phyloP scores from a whole-genome alignment of 495 filamentous ascomycete species.

The Evernia prunastri region DNA sequence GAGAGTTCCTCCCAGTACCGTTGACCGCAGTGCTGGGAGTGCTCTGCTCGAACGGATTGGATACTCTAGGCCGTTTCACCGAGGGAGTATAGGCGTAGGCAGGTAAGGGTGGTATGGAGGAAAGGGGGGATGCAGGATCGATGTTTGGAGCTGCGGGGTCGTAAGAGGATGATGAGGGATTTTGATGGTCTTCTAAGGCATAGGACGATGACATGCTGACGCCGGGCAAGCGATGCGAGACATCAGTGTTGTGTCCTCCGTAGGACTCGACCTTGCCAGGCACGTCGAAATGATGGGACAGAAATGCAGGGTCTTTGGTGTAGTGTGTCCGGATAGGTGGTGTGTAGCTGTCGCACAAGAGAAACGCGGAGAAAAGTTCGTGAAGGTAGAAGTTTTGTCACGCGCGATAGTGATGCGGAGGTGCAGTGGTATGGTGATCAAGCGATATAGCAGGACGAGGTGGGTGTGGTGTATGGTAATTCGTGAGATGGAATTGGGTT shows the following conservation, averaged over 20 bases:
- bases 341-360: conserved; percentile 4
- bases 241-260: conserved; percentile 18
- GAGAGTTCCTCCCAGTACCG: conserved; percentile 31
- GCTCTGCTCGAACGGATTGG: conserved; percentile 26
- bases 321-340: not conserved
- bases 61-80: conserved; percentile 27
- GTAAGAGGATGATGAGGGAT: conserved; percentile 13
- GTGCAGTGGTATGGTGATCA: not conserved
- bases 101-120: conserved; percentile 22
- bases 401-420: not conserved
- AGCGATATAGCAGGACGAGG: not conserved
- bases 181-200: conserved; percentile 21
- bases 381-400: not conserved
- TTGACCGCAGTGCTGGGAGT: conserved; percentile 19
- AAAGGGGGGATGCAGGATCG: conserved; percentile 1
- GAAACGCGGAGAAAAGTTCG: not conserved
- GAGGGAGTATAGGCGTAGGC: conserved; percentile 24
- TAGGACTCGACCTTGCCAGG: not conserved
- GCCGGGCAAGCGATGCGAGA: conserved; percentile 9
- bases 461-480: not conserved
- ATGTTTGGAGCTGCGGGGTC: conserved; percentile 14
- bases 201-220: conserved; percentile 28
- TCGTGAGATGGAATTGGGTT: not conserved
- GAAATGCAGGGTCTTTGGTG: conserved; percentile 2
- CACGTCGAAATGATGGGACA: not conserved